These are phyloP conservation scores for Austropuccinia psidii DNA, from an alignment of 1,284 basidiomycete species.

Conservation along the genomic window DNA sequence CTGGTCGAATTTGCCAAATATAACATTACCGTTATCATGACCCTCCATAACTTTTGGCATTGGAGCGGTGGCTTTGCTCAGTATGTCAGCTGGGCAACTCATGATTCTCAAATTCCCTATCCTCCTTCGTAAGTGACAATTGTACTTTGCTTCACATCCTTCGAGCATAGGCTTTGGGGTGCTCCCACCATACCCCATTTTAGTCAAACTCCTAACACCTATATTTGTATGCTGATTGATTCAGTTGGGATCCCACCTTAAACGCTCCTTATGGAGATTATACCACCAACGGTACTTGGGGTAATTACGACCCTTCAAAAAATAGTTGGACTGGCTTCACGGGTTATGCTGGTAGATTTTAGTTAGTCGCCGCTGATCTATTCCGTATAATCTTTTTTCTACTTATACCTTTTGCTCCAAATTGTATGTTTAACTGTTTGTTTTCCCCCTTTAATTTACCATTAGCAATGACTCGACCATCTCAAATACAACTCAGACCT, in stretches of 20 bases:
- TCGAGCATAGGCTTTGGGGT: background rate
- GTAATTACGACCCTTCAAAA: conserved; percentile 22
- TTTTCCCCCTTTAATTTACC: background rate
- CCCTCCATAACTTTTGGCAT: conserved; percentile 39
- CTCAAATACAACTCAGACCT: conserved; percentile 14
- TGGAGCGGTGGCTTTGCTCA: conserved; percentile 28
- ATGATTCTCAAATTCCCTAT: conserved; percentile 39
- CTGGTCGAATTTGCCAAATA: conserved; percentile 40
- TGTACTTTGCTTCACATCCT: background rate
- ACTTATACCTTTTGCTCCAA: background rate
- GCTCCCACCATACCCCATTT: background rate
- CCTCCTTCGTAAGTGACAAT: conserved; percentile 39
- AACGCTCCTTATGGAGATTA: conserved; percentile 41
- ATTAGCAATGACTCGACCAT: conserved; percentile 34
- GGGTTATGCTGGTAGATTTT: conserved; percentile 40
- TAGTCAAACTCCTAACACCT: background rate
- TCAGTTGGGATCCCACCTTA: conserved; percentile 38
- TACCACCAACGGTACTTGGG: conserved; percentile 38
- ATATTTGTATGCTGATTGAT: background rate
- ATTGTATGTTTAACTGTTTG: background rate
- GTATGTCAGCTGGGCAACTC: conserved; percentile 41
- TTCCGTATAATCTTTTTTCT: background rate
- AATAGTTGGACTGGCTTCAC: background rate
- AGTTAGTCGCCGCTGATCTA: conserved; percentile 21
- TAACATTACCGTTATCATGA: conserved; percentile 41